Evolutionary conservation across 345 rosid species (phyloP).

Genomic region (Turritis glabra): DNA sequence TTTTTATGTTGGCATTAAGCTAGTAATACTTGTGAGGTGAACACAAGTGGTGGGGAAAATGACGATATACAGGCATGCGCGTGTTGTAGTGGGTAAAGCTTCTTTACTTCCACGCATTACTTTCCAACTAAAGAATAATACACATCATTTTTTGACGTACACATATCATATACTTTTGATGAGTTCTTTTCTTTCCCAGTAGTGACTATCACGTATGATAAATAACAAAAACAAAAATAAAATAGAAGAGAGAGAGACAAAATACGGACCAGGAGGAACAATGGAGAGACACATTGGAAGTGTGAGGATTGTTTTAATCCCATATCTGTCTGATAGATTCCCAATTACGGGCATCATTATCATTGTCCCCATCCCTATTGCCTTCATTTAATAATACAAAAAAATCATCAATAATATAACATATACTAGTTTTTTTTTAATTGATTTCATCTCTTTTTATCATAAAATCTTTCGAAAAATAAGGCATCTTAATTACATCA

Average conservation of each 20-base stretch:
- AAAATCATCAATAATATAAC: background rate
- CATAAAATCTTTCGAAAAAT: background rate
- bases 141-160: background rate
- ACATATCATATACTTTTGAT: background rate
- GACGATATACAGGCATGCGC: background rate
- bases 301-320: constrained; percentile 75
- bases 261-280: constrained; percentile 55
- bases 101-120: background rate
- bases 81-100: background rate
- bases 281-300: constrained; percentile 62
- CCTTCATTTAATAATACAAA: constrained; percentile 41
- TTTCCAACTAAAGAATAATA: background rate
- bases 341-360: constrained; percentile 85
- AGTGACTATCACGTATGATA: background rate
- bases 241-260: background rate
- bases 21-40: background rate
- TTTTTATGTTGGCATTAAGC: background rate
- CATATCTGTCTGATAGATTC: constrained; percentile 75
- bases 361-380: constrained; percentile 73
- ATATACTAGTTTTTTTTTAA: no score
- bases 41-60: background rate
- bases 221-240: background rate
- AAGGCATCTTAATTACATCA: background rate
- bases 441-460: background rate
- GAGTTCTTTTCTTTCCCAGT: background rate